Evolutionary conservation across 169 alveolate genomes (phyloP).

Genomic region (Babesia divergens): DNA sequence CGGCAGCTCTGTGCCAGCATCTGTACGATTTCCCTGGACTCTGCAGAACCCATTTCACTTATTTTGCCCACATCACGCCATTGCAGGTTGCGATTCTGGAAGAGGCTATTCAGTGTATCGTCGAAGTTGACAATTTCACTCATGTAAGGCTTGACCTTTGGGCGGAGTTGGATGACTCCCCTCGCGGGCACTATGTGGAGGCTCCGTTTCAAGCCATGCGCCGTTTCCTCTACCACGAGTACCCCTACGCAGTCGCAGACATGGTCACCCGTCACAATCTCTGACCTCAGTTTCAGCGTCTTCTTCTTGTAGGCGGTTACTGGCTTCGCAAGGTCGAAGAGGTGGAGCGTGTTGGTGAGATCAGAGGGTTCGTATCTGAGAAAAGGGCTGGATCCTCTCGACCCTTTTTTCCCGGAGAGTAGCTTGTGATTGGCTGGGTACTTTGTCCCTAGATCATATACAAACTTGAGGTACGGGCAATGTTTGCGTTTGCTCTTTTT

Average conservation of each 20-base stretch:
- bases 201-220: conserved; percentile 22
- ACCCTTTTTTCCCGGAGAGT: conserved; percentile 19
- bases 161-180: conserved; percentile 52
- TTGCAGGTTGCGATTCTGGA: conserved; percentile 39
- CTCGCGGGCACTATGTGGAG: conserved; percentile 47
- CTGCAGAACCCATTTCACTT: conserved; percentile 13
- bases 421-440: conserved; percentile 6
- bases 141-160: conserved; percentile 37
- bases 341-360: conserved; percentile 8
- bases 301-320: conserved; percentile 1
- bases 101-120: conserved; percentile 29
- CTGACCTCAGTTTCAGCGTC: conserved; percentile 36
- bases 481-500: conserved; percentile 28
- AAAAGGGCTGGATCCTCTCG: conserved; percentile 10
- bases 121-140: conserved; percentile 22
- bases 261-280: conserved; percentile 54
- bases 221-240: conserved; percentile 42
- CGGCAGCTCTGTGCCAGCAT: conserved; percentile 38
- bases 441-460: conserved; percentile 50
- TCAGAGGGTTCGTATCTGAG: conserved; percentile 26
- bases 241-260: conserved; percentile 60
- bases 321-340: conserved; percentile 16
- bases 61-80: conserved; percentile 43
- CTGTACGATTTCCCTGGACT: conserved; percentile 46
- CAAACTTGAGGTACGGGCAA: conserved; percentile 41